Percentiles rank a stretch among this genome's conserved stretches.
These are phyloP conservation scores for Fusarium haematococcum DNA, from an alignment of 2,329 filamentous ascomycete genomes.

Conservation along the genomic window DNA sequence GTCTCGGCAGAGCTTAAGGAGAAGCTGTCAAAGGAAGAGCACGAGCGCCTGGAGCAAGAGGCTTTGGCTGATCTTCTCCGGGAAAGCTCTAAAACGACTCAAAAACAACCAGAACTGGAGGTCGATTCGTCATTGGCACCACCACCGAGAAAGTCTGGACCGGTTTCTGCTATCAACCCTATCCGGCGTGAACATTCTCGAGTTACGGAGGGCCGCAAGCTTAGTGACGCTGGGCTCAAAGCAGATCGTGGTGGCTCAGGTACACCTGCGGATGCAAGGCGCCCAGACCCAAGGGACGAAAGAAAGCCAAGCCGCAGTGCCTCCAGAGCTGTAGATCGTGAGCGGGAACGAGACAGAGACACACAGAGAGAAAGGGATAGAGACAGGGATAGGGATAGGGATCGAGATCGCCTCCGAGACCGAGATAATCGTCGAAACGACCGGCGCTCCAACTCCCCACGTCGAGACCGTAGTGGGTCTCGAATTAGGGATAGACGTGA, in stretches of 20 bases:
- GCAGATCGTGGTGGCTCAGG: slow-evolving; percentile 48
- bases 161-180: slow-evolving; percentile 70
- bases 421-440: slow-evolving; percentile 47
- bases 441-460: slow-evolving; percentile 54
- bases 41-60: slow-evolving; percentile 68
- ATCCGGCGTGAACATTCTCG: slow-evolving; percentile 61
- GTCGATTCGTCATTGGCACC: slow-evolving; percentile 67
- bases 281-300: slow-evolving; percentile 44
- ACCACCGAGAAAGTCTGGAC: slow-evolving; percentile 63
- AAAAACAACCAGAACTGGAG: slow-evolving; percentile 66
- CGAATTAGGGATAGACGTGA: slow-evolving; percentile 51
- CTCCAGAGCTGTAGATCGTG: slow-evolving; percentile 45
- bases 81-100: slow-evolving; percentile 65
- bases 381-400: slow-evolving; percentile 41
- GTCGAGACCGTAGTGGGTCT: slow-evolving; percentile 50
- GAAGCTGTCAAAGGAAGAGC: slow-evolving; percentile 68
- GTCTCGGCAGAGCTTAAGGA: slow-evolving; percentile 62
- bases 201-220: slow-evolving; percentile 55
- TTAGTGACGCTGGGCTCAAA: slow-evolving; percentile 47
- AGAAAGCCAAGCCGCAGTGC: slow-evolving; percentile 48
- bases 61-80: slow-evolving; percentile 69
- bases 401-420: slow-evolving; percentile 43
- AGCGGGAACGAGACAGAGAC: slow-evolving; percentile 43
- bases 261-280: slow-evolving; percentile 45
- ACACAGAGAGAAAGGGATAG: slow-evolving; percentile 39